A percentile compares a stretch with the other conserved stretches of the same genome.
These are phyloP conservation scores for Russula compacta DNA, from an alignment of 768 basidiomycete genomes.

Conservation along the genomic window DNA sequence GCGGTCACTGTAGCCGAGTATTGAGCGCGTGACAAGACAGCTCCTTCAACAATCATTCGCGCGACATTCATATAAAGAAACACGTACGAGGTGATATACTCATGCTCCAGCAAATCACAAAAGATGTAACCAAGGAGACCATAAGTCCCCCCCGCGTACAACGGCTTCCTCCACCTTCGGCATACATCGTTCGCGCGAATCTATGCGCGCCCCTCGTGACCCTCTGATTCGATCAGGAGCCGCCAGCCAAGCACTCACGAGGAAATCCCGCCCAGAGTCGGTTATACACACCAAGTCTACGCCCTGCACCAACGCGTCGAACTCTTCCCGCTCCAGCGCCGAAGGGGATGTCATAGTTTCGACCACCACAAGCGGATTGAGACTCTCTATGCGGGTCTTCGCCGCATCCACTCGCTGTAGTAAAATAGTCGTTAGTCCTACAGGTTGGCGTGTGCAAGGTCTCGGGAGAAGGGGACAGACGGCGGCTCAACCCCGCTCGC, in stretches of 20 bases:
- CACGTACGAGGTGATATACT: slow-evolving; percentile 77
- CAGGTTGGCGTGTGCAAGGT: background rate
- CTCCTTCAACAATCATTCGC: background rate
- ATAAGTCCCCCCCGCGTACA: slow-evolving; percentile 90
- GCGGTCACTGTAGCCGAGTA: slow-evolving; percentile 42
- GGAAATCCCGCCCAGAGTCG: slow-evolving; percentile 57
- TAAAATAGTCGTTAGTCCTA: slow-evolving; percentile 31
- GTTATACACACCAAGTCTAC: slow-evolving; percentile 87
- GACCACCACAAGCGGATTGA: slow-evolving; percentile 88
- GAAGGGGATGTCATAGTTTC: slow-evolving; percentile 50
- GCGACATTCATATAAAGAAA: background rate
- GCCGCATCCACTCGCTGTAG: slow-evolving; percentile 78
- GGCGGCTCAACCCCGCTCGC: background rate
- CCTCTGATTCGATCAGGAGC: slow-evolving; percentile 5
- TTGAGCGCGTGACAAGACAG: background rate
- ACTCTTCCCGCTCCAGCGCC: slow-evolving; percentile 39
- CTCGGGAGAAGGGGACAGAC: background rate
- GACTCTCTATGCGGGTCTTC: slow-evolving; percentile 71
- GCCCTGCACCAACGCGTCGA: slow-evolving; percentile 49
- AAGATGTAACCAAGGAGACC: slow-evolving; percentile 92
- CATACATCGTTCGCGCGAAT: slow-evolving; percentile 73
- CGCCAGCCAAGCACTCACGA: slow-evolving; percentile 46
- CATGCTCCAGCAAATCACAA: slow-evolving; percentile 82
- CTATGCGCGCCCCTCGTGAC: slow-evolving; percentile 33
- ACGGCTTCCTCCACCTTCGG: slow-evolving; percentile 60